Evolutionary conservation across 192 early-diverging fungal species (phyloP).

Genomic region (Gigaspora rosea): DNA sequence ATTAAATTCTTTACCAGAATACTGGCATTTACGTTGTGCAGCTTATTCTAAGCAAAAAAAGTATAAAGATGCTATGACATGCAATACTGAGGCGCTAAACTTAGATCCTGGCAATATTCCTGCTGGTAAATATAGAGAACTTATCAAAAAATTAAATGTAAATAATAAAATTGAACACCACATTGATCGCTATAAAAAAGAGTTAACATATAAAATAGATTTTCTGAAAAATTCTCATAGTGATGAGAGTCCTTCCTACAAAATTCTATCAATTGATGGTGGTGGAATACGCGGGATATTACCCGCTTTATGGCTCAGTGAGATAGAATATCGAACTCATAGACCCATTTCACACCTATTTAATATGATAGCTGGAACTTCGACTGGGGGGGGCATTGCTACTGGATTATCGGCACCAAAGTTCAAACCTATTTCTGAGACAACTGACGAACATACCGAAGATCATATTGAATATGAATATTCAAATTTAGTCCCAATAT

Average conservation of each 20-base stretch:
- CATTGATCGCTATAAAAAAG: background rate
- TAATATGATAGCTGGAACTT: constrained; percentile 14
- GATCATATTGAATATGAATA: too few species aligned
- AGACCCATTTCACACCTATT: constrained; percentile 17
- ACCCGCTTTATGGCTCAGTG: constrained; percentile 12
- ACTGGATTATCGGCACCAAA: background rate
- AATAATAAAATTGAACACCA: background rate
- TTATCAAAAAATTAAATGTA: background rate
- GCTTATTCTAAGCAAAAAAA: background rate
- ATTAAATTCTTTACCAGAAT: background rate
- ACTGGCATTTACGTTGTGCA: background rate
- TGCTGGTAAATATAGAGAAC: background rate
- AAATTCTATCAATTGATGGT: constrained; percentile 5
- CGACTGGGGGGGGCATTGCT: background rate
- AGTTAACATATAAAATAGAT: background rate
- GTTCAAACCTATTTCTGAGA: background rate
- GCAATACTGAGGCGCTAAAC: background rate
- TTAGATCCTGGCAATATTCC: background rate
- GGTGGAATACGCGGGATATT: background rate
- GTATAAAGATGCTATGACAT: background rate
- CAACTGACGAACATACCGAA: background rate
- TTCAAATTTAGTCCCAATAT: background rate
- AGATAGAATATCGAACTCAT: background rate
- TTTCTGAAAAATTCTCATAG: background rate
- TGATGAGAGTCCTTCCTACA: background rate